Percentiles rank a stretch among this genome's conserved stretches.
These are phyloP conservation scores for Neonectria punicea DNA, from an alignment of 2,329 filamentous ascomycete genomes.

Conservation along the genomic window DNA sequence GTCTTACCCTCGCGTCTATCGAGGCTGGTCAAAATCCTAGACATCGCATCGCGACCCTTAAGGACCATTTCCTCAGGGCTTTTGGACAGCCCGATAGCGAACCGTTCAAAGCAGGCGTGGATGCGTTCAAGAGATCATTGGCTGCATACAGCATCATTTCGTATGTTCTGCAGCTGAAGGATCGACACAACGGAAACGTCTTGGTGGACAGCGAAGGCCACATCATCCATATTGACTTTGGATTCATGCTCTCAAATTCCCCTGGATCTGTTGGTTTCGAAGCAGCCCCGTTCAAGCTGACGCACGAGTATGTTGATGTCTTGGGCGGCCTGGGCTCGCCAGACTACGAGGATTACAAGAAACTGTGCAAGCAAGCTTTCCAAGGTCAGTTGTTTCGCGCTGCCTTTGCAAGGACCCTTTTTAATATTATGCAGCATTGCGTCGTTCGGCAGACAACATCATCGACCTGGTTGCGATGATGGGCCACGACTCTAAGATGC, in stretches of 20 bases:
- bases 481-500: slow-evolving; percentile 86
- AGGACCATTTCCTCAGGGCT: slow-evolving; percentile 83
- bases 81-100: slow-evolving; percentile 78
- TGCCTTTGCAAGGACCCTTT: not conserved
- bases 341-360: slow-evolving; percentile 81
- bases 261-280: slow-evolving; percentile 87
- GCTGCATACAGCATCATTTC: slow-evolving; percentile 88
- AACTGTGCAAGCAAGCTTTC: slow-evolving; percentile 83
- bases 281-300: slow-evolving; percentile 87
- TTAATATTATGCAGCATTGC: slow-evolving; percentile 64
- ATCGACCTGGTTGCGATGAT: slow-evolving; percentile 87
- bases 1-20: slow-evolving; percentile 79
- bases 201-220: slow-evolving; percentile 87
- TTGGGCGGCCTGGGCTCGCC: slow-evolving; percentile 77
- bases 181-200: slow-evolving; percentile 87
- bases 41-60: slow-evolving; percentile 80
- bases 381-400: slow-evolving; percentile 65
- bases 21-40: slow-evolving; percentile 78
- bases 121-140: slow-evolving; percentile 83
- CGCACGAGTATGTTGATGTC: slow-evolving; percentile 86
- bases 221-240: slow-evolving; percentile 90
- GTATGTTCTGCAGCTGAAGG: slow-evolving; percentile 86
- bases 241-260: slow-evolving; percentile 89
- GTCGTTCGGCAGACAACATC: slow-evolving; percentile 81
- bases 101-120: slow-evolving; percentile 76